These are phyloP conservation scores for Penicillium sp. DNA, from an alignment of 2,329 filamentous ascomycete genomes.

Conservation along the genomic window DNA sequence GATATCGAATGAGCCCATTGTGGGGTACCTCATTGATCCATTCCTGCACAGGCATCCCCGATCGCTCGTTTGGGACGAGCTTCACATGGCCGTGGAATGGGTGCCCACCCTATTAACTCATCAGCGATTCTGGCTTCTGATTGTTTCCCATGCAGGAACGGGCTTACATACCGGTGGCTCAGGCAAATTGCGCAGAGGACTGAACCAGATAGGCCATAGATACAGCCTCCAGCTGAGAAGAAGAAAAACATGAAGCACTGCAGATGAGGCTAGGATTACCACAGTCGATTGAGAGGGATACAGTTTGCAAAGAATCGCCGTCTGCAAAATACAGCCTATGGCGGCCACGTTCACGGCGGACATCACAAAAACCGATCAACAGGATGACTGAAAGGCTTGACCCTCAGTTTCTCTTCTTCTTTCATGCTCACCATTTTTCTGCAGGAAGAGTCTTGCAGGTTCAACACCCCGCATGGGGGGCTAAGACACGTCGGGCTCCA, in stretches of 20 bases:
- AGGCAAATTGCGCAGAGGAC: constrained; percentile 4
- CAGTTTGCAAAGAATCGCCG: not conserved
- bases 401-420: not conserved
- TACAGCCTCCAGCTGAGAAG: not conserved
- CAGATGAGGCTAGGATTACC: not conserved
- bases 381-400: not conserved
- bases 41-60: constrained; percentile 4
- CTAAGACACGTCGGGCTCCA: not conserved
- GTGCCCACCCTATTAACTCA: not conserved
- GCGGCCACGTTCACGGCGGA: not conserved
- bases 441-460: not conserved
- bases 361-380: not conserved
- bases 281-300: not conserved
- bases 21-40: constrained; percentile 6
- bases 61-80: constrained; percentile 4
- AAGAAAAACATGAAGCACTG: not conserved
- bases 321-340: constrained; percentile 2
- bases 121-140: not conserved
- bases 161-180: constrained; percentile 1
- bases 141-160: not conserved
- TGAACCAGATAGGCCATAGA: constrained; percentile 7
- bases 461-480: not conserved
- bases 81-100: constrained; percentile 1
- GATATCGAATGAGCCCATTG: constrained; percentile 3
- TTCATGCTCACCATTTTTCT: not conserved